A percentile compares a stretch with the other conserved stretches of the same genome.
phyloP scores from a whole-genome alignment of 2,329 filamentous ascomycete genomes.

The Eutypella sp. region DNA sequence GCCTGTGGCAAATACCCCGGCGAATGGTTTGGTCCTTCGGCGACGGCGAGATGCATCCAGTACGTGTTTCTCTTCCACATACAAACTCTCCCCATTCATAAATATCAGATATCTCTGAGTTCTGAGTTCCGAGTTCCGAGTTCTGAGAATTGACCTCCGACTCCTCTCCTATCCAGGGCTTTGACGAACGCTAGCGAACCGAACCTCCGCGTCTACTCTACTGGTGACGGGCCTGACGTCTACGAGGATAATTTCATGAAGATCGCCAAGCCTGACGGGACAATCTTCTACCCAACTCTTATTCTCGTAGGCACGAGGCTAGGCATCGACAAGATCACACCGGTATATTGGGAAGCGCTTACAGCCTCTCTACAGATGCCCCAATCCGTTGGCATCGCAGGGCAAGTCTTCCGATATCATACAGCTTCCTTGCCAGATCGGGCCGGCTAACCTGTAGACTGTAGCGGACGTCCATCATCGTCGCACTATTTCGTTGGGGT shows the following conservation, averaged over 20 bases:
- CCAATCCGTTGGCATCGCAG: conserved; percentile 94
- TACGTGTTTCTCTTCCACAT: conserved; percentile 38
- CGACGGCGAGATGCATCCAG: conserved; percentile 91
- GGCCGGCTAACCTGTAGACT: conserved; percentile 6
- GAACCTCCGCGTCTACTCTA: conserved; percentile 76
- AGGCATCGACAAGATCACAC: conserved; percentile 90
- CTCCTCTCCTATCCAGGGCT: conserved; percentile 47
- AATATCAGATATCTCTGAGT: no score
- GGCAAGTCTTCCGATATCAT: conserved; percentile 49
- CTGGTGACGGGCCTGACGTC: conserved; percentile 84
- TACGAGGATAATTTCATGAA: conserved; percentile 85
- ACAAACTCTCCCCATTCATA: neutral
- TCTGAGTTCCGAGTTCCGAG: no score
- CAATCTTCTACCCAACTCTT: conserved; percentile 73
- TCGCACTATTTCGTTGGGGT: conserved; percentile 63
- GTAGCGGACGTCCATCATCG: conserved; percentile 85
- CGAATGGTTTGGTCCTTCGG: conserved; percentile 98
- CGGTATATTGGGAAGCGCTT: conserved; percentile 92
- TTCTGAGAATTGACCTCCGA: neutral
- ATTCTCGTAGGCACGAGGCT: conserved; percentile 84
- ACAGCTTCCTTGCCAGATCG: neutral
- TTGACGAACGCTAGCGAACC: conserved; percentile 63
- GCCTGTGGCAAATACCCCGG: conserved; percentile 92
- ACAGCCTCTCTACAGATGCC: conserved; percentile 78
- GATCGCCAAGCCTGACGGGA: conserved; percentile 63